Base-by-base conservation (phyloP, 345 rosid species). In the Salix dunnii region DNA sequence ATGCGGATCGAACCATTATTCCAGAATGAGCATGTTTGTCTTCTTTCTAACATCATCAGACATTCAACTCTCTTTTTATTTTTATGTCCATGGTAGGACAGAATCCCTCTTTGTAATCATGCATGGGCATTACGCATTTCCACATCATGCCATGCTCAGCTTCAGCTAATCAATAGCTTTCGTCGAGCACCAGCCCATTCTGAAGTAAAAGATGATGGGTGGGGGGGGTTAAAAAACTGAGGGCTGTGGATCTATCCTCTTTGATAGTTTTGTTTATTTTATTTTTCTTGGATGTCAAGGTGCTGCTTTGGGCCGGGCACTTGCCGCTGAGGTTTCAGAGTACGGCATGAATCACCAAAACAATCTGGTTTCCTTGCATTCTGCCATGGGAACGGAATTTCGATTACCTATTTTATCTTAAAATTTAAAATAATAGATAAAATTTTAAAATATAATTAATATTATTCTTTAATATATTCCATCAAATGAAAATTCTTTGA, bases 11-110 rank as follows among this genome's bases (percentile, higher is more conserved):
- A 70, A 53, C 71, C 82, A 70, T 66, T 67, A 73, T 82, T 85
- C 82, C 82, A 76, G 84, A 78, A 85, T 80, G 88, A 82, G 88
- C 76, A 82, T 85, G 82, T 82, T 82, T 85, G 86, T 85, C 81
- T 31, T 80, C 51, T 73, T 63, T 25, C 67, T n/a, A 68, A 5
- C 51, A 43, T 42, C 49, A 35, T 23, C 48, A 16, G 20, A 51
- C 60, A 53, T 21, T 38, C 36, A 30, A 9, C 61, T n/a, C 33
- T 38, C 49, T 9, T 5, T 38, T 38, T 8, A 38, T 6, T 43
- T 46, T 43, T 69, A 40, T n/a, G 33, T 7, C 72, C 72, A 25
- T 42, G 5, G 20, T 5, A 42, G 17, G n/a, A 1, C 16, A 58
- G 1, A 58, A 9, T 58, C 36, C 63, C 23, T 23, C 25, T 2